Evolutionary conservation across 805 yeast genomes (phyloP).

Genomic region (Ascoidea asiatica): DNA sequence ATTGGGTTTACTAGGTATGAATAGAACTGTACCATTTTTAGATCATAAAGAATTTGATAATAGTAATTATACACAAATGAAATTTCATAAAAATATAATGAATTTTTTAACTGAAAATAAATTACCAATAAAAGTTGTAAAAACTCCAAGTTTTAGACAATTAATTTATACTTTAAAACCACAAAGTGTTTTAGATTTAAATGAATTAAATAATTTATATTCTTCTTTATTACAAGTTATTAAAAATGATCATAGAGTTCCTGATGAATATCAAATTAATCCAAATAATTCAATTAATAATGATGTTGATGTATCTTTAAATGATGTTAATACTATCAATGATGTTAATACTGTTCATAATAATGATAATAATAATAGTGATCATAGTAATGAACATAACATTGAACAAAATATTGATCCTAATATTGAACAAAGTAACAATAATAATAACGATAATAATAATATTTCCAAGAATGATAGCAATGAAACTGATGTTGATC

Average conservation of each 20-base stretch:
- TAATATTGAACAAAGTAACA: too few species aligned
- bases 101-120: conserved; percentile 39
- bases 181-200: conserved; percentile 30
- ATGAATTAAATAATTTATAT: conserved; percentile 31
- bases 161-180: conserved; percentile 35
- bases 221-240: conserved; percentile 30
- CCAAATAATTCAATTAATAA: neutral
- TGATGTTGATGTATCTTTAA: neutral
- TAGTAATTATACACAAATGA: conserved; percentile 28
- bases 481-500: too few species aligned
- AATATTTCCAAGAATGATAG: too few species aligned
- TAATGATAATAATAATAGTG: neutral
- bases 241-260: conserved; percentile 14
- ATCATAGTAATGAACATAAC: neutral
- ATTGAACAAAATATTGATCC: too few species aligned
- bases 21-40: neutral
- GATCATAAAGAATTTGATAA: conserved; percentile 19
- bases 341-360: too few species aligned
- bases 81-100: conserved; percentile 37
- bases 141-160: conserved; percentile 37
- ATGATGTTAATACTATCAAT: too few species aligned
- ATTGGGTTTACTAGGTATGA: conserved; percentile 2
- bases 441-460: too few species aligned
- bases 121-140: conserved; percentile 31
- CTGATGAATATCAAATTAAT: too few species aligned